Conservation (phyloP, 179 eudicot species). For the Sideroxylon spinosum region DNA sequence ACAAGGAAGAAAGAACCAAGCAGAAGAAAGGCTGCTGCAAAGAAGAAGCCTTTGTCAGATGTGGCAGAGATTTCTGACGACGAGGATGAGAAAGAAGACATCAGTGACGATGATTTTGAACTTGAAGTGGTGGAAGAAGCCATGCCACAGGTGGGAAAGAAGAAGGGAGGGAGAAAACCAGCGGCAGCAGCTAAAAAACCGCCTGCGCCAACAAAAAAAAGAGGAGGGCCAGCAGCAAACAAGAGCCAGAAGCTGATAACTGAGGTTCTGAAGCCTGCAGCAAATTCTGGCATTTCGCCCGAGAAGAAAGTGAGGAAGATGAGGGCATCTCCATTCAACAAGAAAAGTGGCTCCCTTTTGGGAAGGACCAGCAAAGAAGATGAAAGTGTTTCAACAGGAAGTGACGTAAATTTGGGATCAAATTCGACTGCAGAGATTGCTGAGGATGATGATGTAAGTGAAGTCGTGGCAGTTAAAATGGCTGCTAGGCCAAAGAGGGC, state of each 20-base stretch:
- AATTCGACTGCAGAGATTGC: slow-evolving; percentile 28
- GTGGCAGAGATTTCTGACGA: slow-evolving; percentile 49
- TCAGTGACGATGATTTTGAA: slow-evolving; percentile 40
- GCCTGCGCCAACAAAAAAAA: slow-evolving; percentile 53
- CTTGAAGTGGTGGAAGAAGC: slow-evolving; percentile 18
- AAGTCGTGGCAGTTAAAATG: slow-evolving; percentile 31
- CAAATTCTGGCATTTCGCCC: slow-evolving; percentile 49
- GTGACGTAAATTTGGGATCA: slow-evolving; percentile 23
- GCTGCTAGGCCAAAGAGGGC: slow-evolving; percentile 59
- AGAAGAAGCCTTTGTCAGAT: slow-evolving; percentile 34
- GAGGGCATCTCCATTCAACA: slow-evolving; percentile 83
- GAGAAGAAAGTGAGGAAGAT: slow-evolving; percentile 88
- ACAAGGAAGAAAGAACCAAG: slow-evolving; percentile 33
- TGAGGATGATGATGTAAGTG: slow-evolving; percentile 38
- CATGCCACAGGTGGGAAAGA: slow-evolving; percentile 35
- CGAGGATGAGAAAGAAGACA: slow-evolving; percentile 28
- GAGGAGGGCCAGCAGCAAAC: slow-evolving; percentile 63
- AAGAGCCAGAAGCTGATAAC: slow-evolving; percentile 54
- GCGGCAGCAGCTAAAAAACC: slow-evolving; percentile 32
- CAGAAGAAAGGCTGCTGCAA: slow-evolving; percentile 40
- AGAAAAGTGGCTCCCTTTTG: slow-evolving; percentile 67
- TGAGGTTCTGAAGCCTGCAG: slow-evolving; percentile 51
- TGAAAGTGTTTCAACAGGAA: slow-evolving; percentile 14
- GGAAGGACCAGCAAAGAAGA: slow-evolving; percentile 27
- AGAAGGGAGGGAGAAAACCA: slow-evolving; percentile 58